Conservation (phyloP, 176 grass and related monocot species). For the Saccharum officinarum region DNA sequence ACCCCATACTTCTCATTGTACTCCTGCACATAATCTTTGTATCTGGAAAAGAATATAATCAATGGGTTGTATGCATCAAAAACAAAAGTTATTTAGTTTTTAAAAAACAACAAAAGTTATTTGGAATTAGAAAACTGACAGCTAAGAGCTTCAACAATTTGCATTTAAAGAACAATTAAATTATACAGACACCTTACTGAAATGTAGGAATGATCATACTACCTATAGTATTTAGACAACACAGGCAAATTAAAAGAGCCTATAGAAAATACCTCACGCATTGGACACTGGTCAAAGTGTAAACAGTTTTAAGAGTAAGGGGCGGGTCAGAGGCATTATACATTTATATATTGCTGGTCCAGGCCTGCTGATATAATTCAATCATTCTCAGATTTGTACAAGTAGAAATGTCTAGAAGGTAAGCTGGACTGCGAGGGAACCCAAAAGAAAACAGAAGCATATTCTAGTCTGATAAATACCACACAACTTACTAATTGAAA, state of each 20-base stretch:
- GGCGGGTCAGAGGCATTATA: neutral
- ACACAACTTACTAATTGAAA: neutral
- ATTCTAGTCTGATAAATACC: neutral
- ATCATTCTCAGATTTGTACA: neutral
- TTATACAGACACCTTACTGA: neutral
- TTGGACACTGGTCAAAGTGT: neutral
- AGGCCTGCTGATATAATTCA: neutral
- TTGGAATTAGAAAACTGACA: neutral
- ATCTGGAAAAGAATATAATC: constrained; percentile 64
- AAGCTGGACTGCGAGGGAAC: neutral
- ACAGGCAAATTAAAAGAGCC: constrained; percentile 6
- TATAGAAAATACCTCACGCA: neutral
- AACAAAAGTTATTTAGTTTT: neutral
- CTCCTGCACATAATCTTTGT: constrained; percentile 82
- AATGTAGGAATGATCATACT: neutral
- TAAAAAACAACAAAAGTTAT: neutral
- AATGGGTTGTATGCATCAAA: neutral
- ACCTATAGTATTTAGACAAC: neutral
- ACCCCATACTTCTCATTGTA: constrained; percentile 78
- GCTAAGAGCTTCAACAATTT: neutral
- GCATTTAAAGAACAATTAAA: constrained; percentile 17
- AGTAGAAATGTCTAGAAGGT: neutral
- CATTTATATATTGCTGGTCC: neutral
- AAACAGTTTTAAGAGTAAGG: constrained; percentile 15
- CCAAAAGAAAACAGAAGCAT: neutral